Conservation (phyloP, 805 yeast species). For the Metschnikowia santaceciliae region DNA sequence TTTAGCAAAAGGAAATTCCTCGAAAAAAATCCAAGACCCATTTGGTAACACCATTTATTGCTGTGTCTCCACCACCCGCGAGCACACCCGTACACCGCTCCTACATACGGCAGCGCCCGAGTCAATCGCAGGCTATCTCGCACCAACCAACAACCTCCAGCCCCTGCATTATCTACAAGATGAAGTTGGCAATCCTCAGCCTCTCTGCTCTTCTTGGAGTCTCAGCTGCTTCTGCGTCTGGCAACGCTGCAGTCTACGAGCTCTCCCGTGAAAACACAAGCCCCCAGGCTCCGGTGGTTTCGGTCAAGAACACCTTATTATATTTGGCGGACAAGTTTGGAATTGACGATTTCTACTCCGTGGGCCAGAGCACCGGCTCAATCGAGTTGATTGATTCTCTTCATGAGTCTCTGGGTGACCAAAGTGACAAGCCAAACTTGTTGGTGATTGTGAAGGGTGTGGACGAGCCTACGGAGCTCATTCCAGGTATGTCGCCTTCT, state of each 20-base stretch:
- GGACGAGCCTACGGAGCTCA: constrained; percentile 29
- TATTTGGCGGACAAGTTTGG: constrained; percentile 46
- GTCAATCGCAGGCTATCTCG: background rate
- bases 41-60: background rate
- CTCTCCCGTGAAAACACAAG: constrained; percentile 3
- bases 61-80: background rate
- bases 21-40: background rate
- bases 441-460: constrained; percentile 42
- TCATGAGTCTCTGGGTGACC: constrained; percentile 9
- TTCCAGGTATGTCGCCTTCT: constrained; percentile 19
- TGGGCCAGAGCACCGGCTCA: constrained; percentile 26
- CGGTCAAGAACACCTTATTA: constrained; percentile 31
- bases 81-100: constrained; percentile 2
- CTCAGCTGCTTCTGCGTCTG: constrained; percentile 13
- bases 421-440: constrained; percentile 25
- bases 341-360: constrained; percentile 32
- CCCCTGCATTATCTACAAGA: constrained; percentile 4
- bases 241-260: constrained; percentile 18
- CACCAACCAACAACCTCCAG: constrained; percentile 1
- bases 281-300: constrained; percentile 8
- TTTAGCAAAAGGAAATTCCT: background rate
- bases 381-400: constrained; percentile 24
- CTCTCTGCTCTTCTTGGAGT: constrained; percentile 11
- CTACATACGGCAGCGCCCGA: constrained; percentile 10
- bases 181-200: constrained; percentile 17